Conservation (phyloP, 2,329 filamentous ascomycete genomes). For the Coniochaeta prunicola region DNA sequence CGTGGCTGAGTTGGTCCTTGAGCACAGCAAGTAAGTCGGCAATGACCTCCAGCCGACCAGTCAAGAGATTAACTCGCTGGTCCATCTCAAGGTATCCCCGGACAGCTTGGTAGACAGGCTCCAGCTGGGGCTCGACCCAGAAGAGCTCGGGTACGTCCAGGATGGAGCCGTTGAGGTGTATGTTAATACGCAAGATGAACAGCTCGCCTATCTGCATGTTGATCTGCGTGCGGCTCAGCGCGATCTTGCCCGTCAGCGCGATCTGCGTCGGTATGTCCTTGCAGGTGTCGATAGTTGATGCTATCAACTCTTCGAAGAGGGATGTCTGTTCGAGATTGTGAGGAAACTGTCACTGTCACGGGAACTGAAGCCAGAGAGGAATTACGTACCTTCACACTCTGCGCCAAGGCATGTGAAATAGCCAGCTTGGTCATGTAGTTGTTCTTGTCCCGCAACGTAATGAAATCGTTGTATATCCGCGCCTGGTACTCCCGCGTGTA, state of each 20-base stretch:
- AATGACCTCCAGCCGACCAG: slow-evolving; percentile 86
- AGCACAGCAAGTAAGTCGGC: slow-evolving; percentile 86
- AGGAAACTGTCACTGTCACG: slow-evolving; percentile 8
- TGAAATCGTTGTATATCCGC: slow-evolving; percentile 99
- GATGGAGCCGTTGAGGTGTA: slow-evolving; percentile 93
- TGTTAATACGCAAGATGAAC: slow-evolving; percentile 95
- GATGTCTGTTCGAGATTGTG: slow-evolving; percentile 59
- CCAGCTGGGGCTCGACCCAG: slow-evolving; percentile 95
- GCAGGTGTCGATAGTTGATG: slow-evolving; percentile 86
- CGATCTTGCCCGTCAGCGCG: slow-evolving; percentile 84
- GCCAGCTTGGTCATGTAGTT: slow-evolving; percentile 98
- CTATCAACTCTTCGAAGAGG: slow-evolving; percentile 90
- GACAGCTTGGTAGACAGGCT: slow-evolving; percentile 93
- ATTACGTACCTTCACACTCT: slow-evolving; percentile 74
- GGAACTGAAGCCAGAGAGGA: not conserved
- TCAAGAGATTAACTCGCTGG: slow-evolving; percentile 82
- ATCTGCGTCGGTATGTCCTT: slow-evolving; percentile 92
- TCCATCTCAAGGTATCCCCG: slow-evolving; percentile 97
- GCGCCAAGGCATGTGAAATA: slow-evolving; percentile 90
- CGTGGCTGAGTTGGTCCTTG: slow-evolving; percentile 91
- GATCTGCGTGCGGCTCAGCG: slow-evolving; percentile 80
- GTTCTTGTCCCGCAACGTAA: slow-evolving; percentile 84
- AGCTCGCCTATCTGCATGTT: slow-evolving; percentile 99
- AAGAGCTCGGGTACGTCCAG: slow-evolving; percentile 96
- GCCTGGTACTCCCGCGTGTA: slow-evolving; percentile 97